These are phyloP conservation scores for Apodospora peruviana DNA, from an alignment of 495 filamentous ascomycete species.

Conservation along the genomic window DNA sequence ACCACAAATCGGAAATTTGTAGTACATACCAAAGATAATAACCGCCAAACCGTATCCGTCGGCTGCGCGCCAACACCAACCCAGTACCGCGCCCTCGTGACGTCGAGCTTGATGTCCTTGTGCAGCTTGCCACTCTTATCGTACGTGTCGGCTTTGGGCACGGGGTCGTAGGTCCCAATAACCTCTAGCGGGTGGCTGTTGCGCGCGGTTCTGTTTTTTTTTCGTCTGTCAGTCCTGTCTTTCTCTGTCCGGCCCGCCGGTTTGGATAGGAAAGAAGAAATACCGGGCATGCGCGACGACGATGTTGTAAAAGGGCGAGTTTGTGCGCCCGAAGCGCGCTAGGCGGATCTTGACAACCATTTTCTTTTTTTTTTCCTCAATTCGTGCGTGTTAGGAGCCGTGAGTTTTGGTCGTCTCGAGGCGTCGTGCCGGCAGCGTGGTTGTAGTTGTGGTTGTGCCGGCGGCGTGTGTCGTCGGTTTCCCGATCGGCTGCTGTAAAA, in stretches of 20 bases:
- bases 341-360: conserved; percentile 95
- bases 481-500: too few relatives aligned
- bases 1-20: too few relatives aligned
- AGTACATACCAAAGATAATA: conserved; percentile 82
- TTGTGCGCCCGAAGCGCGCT: conserved; percentile 85
- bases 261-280: not conserved
- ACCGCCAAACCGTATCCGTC: conserved; percentile 78
- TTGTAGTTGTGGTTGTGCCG: too few relatives aligned
- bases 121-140: conserved; percentile 60
- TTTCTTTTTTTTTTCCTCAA: conserved; percentile 13
- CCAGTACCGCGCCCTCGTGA: conserved; percentile 83
- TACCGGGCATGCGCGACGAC: conserved; percentile 95
- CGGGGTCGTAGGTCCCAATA: conserved; percentile 88
- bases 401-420: not conserved
- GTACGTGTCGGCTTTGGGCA: conserved; percentile 66
- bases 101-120: conserved; percentile 89
- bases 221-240: not conserved
- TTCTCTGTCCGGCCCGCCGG: not conserved
- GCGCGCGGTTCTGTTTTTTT: conserved; percentile 58
- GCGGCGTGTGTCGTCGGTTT: too few relatives aligned
- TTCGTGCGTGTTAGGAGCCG: not conserved
- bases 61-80: conserved; percentile 94
- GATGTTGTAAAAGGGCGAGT: conserved; percentile 91
- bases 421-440: not conserved
- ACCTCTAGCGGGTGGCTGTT: conserved; percentile 89